Evolutionary conservation across 2,329 filamentous ascomycete genomes (phyloP).

Genomic region (Botryosphaeria dothidea): DNA sequence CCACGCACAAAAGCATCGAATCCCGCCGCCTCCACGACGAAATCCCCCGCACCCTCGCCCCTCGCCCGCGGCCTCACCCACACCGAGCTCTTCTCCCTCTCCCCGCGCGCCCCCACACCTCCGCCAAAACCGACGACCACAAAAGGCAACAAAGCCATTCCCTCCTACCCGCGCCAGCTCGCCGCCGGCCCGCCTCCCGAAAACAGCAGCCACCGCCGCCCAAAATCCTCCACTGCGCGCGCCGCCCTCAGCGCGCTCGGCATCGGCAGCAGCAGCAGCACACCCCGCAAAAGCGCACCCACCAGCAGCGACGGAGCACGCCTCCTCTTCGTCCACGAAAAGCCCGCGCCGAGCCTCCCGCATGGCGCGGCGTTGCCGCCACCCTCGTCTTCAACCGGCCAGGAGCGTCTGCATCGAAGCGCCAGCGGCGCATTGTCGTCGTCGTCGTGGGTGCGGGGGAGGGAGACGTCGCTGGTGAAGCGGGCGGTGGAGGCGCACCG

Average conservation of each 20-base stretch:
- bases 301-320: not conserved
- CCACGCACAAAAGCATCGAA: too few relatives aligned
- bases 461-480: not conserved
- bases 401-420: too few relatives aligned
- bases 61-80: slow-evolving; percentile 1
- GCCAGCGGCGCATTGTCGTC: too few relatives aligned
- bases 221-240: not conserved
- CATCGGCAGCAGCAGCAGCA: not conserved
- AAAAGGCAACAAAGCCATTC: too few relatives aligned
- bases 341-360: not conserved
- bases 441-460: not conserved
- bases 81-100: not conserved
- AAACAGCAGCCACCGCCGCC: not conserved
- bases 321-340: not conserved
- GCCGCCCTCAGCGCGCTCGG: not conserved
- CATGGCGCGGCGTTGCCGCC: not conserved
- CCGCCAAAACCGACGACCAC: not conserved
- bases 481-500: slow-evolving; percentile 9
- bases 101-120: not conserved
- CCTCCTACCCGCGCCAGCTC: not conserved
- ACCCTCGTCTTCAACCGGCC: too few relatives aligned
- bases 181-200: not conserved
- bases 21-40: too few relatives aligned
- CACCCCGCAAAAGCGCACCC: too few relatives aligned
- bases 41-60: not conserved